Percentiles rank a stretch among this genome's conserved stretches.
phyloP scores from a whole-genome alignment of 139 green algal species.

The Tetradesmus lagerheimii region DNA sequence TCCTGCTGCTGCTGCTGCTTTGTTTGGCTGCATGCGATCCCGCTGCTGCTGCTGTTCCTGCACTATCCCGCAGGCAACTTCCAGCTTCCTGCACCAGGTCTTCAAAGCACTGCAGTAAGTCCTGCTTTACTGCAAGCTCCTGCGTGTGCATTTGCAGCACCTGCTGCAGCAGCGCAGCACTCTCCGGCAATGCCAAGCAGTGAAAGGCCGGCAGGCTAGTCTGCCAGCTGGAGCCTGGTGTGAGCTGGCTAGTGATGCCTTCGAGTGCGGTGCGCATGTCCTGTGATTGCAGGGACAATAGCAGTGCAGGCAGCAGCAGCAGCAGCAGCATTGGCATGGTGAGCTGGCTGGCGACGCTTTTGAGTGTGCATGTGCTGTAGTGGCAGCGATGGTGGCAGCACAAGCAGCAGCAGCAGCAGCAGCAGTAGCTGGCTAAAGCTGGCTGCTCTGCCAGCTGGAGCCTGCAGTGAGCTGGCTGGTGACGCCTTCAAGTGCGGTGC shows the following conservation, averaged over 20 bases:
- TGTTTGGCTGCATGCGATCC: neutral
- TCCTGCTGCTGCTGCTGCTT: neutral
- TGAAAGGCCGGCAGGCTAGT: constrained; percentile 2
- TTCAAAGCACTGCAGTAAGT: neutral
- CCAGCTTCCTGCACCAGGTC: neutral
- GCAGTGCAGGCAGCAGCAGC: neutral
- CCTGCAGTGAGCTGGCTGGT: too few species aligned
- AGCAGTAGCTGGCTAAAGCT: too few species aligned
- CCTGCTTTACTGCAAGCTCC: constrained; percentile 27
- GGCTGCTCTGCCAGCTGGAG: too few species aligned
- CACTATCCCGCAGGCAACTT: neutral
- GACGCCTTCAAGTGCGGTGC: too few species aligned
- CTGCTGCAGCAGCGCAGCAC: constrained; percentile 3
- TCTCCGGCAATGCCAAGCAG: neutral
- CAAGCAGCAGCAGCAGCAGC: too few species aligned
- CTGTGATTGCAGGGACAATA: too few species aligned
- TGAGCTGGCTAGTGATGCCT: neutral
- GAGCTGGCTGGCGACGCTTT: too few species aligned
- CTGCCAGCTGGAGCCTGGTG: constrained; percentile 5
- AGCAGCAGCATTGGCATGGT: constrained; percentile 12
- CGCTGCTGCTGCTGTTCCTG: neutral
- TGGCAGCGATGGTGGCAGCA: too few species aligned
- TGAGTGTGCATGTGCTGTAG: too few species aligned
- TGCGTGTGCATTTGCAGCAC: constrained; percentile 17
- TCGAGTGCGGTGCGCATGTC: neutral